Percentiles rank a stretch among this genome's conserved stretches.
Evolutionary conservation across 2,329 filamentous ascomycete genomes (phyloP).

Genomic region (Zasmidium angulare): DNA sequence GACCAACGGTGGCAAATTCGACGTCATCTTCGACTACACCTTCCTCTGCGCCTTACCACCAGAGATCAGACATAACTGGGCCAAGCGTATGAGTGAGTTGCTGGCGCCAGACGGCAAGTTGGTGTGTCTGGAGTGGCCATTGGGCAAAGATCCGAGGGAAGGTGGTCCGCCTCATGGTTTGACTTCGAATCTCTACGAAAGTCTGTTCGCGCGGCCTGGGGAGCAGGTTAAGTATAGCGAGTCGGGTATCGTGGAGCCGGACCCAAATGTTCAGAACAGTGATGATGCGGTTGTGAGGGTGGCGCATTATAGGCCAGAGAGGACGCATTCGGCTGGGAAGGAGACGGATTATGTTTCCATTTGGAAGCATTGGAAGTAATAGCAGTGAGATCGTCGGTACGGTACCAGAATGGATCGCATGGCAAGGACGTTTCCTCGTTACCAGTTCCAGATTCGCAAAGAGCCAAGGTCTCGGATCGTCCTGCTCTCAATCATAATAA

Average conservation of each 20-base stretch:
- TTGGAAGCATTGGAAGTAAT: constrained; percentile 40
- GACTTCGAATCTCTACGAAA: constrained; percentile 67
- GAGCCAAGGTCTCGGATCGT: too few species aligned
- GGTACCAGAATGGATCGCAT: too few species aligned
- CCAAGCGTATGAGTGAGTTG: constrained; percentile 54
- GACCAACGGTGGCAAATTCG: constrained; percentile 53
- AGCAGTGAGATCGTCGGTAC: not conserved
- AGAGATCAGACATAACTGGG: constrained; percentile 57
- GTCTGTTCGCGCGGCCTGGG: constrained; percentile 69
- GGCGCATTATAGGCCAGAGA: constrained; percentile 56
- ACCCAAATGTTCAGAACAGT: constrained; percentile 42
- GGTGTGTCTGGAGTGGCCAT: constrained; percentile 75
- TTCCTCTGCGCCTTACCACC: constrained; percentile 63
- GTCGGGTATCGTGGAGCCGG: constrained; percentile 48
- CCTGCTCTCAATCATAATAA: constrained; percentile 10
- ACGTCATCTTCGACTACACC: constrained; percentile 66
- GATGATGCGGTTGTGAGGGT: constrained; percentile 46
- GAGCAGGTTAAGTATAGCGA: constrained; percentile 63
- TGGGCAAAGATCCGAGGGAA: constrained; percentile 63
- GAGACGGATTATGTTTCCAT: constrained; percentile 51
- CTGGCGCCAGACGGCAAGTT: constrained; percentile 54
- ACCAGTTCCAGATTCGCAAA: too few species aligned
- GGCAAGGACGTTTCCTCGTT: too few species aligned
- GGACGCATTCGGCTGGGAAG: constrained; percentile 58
- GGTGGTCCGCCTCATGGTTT: constrained; percentile 74